A percentile compares a stretch with the other conserved stretches of the same genome.
phyloP scores from a whole-genome alignment of 164 flowering plant genomes.

The Hamamelis virginiana region DNA sequence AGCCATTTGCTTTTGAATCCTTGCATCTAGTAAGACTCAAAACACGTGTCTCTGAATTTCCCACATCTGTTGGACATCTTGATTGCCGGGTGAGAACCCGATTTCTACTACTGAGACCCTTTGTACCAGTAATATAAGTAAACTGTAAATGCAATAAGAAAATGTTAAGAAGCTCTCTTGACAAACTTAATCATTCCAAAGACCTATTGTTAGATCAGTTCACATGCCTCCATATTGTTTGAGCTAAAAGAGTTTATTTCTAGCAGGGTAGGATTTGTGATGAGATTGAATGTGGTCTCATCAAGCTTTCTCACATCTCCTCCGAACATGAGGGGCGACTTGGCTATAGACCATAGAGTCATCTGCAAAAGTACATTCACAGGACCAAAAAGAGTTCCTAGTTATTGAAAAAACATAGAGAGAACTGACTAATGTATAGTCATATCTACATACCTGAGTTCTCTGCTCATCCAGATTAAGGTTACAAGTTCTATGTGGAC shows the following conservation, averaged over 20 bases:
- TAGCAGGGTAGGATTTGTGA: conserved; percentile 71
- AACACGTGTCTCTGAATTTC: conserved; percentile 11
- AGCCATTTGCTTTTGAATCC: too few relatives aligned
- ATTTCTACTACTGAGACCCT: conserved; percentile 1
- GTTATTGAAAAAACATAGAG: not conserved
- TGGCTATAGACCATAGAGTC: conserved; percentile 91
- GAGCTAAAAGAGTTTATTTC: conserved; percentile 74
- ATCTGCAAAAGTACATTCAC: conserved; percentile 43
- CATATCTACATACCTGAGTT: conserved; percentile 55
- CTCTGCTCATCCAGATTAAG: conserved; percentile 67
- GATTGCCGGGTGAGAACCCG: conserved; percentile 2
- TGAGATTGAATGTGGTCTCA: conserved; percentile 45
- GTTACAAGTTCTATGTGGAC: conserved; percentile 68
- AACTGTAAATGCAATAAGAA: conserved; percentile 37
- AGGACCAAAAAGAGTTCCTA: not conserved
- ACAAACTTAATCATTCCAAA: not conserved
- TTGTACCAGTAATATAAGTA: conserved; percentile 38
- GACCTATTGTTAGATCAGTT: not conserved
- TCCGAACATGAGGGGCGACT: conserved; percentile 95
- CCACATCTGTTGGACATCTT: conserved; percentile 11
- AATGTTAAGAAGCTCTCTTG: not conserved
- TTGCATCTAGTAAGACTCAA: conserved; percentile 58
- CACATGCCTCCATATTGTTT: conserved; percentile 70
- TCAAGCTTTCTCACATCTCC: conserved; percentile 86
- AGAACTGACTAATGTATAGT: not conserved